Evolutionary conservation across 129 eudicot species (phyloP).

Genomic region (Lactuca saligna): DNA sequence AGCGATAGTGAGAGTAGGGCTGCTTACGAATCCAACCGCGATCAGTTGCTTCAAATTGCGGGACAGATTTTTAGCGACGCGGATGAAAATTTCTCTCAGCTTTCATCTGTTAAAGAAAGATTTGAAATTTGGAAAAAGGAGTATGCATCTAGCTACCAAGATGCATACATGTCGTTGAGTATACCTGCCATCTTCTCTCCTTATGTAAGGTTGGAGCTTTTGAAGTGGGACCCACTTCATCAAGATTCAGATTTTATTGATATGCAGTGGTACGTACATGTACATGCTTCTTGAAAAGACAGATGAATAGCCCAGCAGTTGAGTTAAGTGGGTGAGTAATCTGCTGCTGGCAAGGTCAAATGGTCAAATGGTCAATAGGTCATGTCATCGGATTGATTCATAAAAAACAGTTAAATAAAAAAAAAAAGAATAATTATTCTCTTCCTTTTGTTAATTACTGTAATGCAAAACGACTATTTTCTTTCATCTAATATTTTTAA

Average conservation of each 20-base stretch:
- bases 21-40: constrained; percentile 81
- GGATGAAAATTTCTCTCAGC: constrained; percentile 73
- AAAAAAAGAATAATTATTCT: too few relatives aligned
- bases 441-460: too few relatives aligned
- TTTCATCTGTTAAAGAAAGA: constrained; percentile 65
- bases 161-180: constrained; percentile 87
- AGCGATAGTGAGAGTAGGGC: constrained; percentile 84
- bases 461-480: too few relatives aligned
- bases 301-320: constrained; percentile 45
- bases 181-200: constrained; percentile 88
- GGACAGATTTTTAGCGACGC: constrained; percentile 90
- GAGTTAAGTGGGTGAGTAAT: constrained; percentile 58
- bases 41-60: constrained; percentile 70
- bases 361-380: too few relatives aligned
- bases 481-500: too few relatives aligned
- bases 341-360: constrained; percentile 48
- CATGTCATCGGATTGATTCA: too few relatives aligned
- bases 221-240: constrained; percentile 99
- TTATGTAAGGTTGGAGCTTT: constrained; percentile 95
- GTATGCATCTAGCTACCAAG: constrained; percentile 67
- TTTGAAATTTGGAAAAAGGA: constrained; percentile 80
- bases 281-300: constrained; percentile 45
- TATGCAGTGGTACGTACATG: constrained; percentile 89
- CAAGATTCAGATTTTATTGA: constrained; percentile 82
- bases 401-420: too few relatives aligned